These are phyloP conservation scores for Macrophomina phaseolina DNA, from an alignment of 2,329 filamentous ascomycete genomes.

Conservation along the genomic window DNA sequence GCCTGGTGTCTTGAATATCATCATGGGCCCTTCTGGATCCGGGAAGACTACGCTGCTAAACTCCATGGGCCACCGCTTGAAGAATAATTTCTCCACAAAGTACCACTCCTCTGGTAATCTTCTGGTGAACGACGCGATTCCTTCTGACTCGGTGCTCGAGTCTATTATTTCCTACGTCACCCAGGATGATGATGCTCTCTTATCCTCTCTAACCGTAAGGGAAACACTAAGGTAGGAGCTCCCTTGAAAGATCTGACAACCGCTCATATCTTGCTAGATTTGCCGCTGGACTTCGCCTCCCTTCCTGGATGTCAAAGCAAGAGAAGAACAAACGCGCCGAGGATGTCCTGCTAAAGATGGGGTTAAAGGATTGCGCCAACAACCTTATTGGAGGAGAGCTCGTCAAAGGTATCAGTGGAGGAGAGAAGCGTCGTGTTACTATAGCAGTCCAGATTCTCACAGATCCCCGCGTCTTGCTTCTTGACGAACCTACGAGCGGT, in stretches of 20 bases:
- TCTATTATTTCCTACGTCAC: constrained; percentile 79
- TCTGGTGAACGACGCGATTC: constrained; percentile 71
- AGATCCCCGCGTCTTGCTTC: constrained; percentile 72
- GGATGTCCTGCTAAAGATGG: constrained; percentile 75
- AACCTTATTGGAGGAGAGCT: constrained; percentile 74
- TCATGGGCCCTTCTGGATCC: constrained; percentile 80
- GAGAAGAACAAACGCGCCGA: constrained; percentile 73
- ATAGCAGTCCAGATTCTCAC: constrained; percentile 81
- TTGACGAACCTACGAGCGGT: constrained; percentile 79
- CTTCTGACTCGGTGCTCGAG: constrained; percentile 71
- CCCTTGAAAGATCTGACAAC: too few relatives aligned
- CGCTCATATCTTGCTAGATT: constrained; percentile 32
- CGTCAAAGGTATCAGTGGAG: constrained; percentile 79
- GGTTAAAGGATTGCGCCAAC: constrained; percentile 77
- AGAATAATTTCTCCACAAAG: constrained; percentile 64
- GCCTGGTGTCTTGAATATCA: constrained; percentile 72
- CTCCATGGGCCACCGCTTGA: constrained; percentile 71
- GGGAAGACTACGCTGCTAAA: constrained; percentile 79
- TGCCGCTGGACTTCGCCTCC: constrained; percentile 73
- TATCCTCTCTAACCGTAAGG: constrained; percentile 75
- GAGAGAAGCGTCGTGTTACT: constrained; percentile 77
- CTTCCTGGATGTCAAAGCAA: constrained; percentile 70
- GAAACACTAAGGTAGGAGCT: constrained; percentile 64
- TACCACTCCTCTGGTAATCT: constrained; percentile 69
- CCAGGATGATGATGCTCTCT: constrained; percentile 76